phyloP scores from a whole-genome alignment of 2,329 filamentous ascomycete species.

The Colletotrichum spinosum region DNA sequence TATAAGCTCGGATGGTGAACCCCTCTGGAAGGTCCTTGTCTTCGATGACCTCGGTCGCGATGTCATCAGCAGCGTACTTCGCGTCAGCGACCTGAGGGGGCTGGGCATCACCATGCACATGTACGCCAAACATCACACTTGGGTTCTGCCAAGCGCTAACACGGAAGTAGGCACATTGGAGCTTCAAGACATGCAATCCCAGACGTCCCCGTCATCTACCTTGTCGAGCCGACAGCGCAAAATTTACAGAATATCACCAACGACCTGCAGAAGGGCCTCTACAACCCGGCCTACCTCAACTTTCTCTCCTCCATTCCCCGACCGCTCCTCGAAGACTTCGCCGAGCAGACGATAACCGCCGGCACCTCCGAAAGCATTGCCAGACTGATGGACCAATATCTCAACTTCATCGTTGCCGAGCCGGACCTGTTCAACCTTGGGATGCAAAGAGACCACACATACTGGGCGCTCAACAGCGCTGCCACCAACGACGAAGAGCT shows the following conservation, averaged over 20 bases:
- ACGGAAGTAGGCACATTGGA: constrained; percentile 75
- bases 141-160: constrained; percentile 40
- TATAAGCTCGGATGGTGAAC: constrained; percentile 86
- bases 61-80: constrained; percentile 95
- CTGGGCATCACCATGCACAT: constrained; percentile 98
- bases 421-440: constrained; percentile 95
- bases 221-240: constrained; percentile 86
- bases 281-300: constrained; percentile 95
- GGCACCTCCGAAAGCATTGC: constrained; percentile 90
- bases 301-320: constrained; percentile 94
- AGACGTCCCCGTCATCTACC: constrained; percentile 94
- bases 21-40: constrained; percentile 97
- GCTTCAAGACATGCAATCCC: constrained; percentile 89
- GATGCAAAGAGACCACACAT: constrained; percentile 83
- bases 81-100: constrained; percentile 90
- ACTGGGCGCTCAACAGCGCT: constrained; percentile 96
- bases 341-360: constrained; percentile 84
- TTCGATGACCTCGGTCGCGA: constrained; percentile 93
- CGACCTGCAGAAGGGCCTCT: constrained; percentile 88
- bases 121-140: constrained; percentile 58
- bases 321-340: constrained; percentile 93
- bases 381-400: constrained; percentile 94
- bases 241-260: constrained; percentile 87
- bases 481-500: constrained; percentile 91
- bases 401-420: constrained; percentile 97